Base-by-base conservation (phyloP, 352 stramenopile genomes). In the Phytophthora tentaculata region DNA sequence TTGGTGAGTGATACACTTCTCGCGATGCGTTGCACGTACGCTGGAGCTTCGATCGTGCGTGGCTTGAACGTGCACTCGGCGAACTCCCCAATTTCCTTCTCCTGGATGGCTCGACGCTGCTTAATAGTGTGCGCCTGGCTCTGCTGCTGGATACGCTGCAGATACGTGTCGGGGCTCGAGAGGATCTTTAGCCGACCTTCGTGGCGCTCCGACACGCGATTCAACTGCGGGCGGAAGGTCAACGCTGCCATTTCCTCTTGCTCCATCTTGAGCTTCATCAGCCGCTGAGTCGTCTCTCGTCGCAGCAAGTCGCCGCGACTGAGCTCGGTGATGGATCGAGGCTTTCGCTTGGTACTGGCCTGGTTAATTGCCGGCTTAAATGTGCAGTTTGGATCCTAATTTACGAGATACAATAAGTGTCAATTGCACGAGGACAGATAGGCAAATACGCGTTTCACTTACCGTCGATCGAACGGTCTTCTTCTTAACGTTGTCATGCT, bases 251-350 rank as follows among this genome's bases (percentile, higher is more conserved):
- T 92, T 51, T 96, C 88, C 29, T 94, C 79, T 66, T 96, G 88
- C 74, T 95, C 88, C 85, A 93, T 92, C 58, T 92, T 90, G 23
- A 96, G 70, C 64, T 95, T 94, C 85, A 95, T 92, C 4, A 96
- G 58, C 2, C 87, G 74, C 58, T 94, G 83, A 7, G 79, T 83
- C 8, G 88, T 96, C 60, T 96, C 88, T 13, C 84, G 77, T 14
- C 86, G 84, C 26, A 96, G 60, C 35, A 93, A 49, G 29, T 96
- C 88, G 0, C 85, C 88, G 9, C 88, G 82, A 66, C 86, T 94
- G 16, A 96, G 73, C 49, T 96, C 88, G 0, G 85, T 96, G 23
- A 96, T 87, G 4, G 80, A 91, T 9, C 86, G 81, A 1, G 76
- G 72, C 19, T 80, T 85, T 8, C 86, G 82, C 32, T 84, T 91